Conservation (phyloP, 192 early-diverging fungal genomes). For the Dimargaris cristalligena region DNA sequence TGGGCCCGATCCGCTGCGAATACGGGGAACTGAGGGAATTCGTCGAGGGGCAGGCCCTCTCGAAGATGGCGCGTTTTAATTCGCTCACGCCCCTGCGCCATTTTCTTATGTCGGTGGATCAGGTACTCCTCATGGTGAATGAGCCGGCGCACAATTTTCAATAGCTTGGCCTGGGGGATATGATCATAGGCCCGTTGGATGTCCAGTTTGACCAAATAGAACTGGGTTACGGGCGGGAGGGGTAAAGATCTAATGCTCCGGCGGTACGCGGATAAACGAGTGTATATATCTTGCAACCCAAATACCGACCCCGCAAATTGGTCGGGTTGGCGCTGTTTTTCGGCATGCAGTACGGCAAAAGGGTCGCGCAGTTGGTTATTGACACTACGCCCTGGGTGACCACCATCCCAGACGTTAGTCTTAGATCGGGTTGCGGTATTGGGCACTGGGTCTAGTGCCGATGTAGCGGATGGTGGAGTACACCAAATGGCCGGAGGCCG, state of each 20-base stretch:
- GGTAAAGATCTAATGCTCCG: constrained; percentile 1
- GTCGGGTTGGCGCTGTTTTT: constrained; percentile 24
- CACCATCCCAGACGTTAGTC: constrained; percentile 17
- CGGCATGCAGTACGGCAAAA: constrained; percentile 34
- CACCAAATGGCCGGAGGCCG: constrained; percentile 14
- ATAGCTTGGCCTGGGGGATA: constrained; percentile 55
- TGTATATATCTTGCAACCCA: constrained; percentile 28
- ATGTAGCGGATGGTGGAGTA: neutral
- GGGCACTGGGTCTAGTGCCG: neutral
- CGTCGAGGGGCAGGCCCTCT: constrained; percentile 18
- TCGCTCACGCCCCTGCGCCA: constrained; percentile 22
- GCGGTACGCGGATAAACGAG: constrained; percentile 26
- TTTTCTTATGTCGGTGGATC: constrained; percentile 41
- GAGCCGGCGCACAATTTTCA: constrained; percentile 29
- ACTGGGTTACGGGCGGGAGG: too few relatives aligned
- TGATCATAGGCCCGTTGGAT: constrained; percentile 62
- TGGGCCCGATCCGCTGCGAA: constrained; percentile 12
- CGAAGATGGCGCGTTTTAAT: constrained; percentile 14
- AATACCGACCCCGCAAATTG: constrained; percentile 17
- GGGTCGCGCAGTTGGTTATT: constrained; percentile 36
- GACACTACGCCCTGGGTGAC: constrained; percentile 13
- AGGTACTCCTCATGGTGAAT: constrained; percentile 42
- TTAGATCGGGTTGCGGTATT: constrained; percentile 15
- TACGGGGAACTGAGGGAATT: constrained; percentile 24
- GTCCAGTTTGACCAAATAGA: constrained; percentile 73